A percentile compares a stretch with the other conserved stretches of the same genome.
phyloP scores from a whole-genome alignment of 176 grass and related monocot species.

The Coix lacrymajobi region DNA sequence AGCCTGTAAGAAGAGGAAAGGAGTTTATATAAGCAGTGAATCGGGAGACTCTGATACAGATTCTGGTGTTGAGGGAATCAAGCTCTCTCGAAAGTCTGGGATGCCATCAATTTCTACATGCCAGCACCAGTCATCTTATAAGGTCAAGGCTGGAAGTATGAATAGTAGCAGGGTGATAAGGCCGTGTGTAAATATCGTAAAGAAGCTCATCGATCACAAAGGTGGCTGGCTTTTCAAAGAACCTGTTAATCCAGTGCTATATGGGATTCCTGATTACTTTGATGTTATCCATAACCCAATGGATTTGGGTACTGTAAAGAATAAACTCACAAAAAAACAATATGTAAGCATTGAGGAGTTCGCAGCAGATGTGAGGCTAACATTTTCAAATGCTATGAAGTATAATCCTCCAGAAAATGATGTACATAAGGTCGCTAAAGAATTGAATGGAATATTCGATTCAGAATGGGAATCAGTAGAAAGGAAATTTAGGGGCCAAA shows the following conservation, averaged over 20 bases:
- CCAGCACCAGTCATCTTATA: constrained; percentile 13
- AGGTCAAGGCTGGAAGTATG: constrained; percentile 41
- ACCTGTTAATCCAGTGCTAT: constrained; percentile 69
- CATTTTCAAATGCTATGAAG: constrained; percentile 83
- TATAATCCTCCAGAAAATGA: constrained; percentile 81
- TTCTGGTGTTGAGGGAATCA: constrained; percentile 33
- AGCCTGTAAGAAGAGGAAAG: constrained; percentile 41
- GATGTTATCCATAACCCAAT: constrained; percentile 71
- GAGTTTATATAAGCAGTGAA: constrained; percentile 37
- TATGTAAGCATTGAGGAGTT: constrained; percentile 54
- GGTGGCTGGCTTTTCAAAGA: constrained; percentile 65
- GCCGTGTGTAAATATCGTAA: constrained; percentile 48
- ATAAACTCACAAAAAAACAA: constrained; percentile 53
- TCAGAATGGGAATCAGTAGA: constrained; percentile 57
- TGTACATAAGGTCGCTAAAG: constrained; percentile 59
- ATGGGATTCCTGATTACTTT: constrained; percentile 76
- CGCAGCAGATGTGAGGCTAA: constrained; percentile 71
- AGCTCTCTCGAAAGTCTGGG: constrained; percentile 28
- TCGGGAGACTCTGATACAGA: constrained; percentile 19
- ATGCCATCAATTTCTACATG: constrained; percentile 28
- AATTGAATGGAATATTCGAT: constrained; percentile 63
- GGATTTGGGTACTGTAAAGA: constrained; percentile 77
- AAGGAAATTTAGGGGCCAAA: constrained; percentile 43
- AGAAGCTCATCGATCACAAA: constrained; percentile 56
- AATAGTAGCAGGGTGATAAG: constrained; percentile 41